Base-by-base conservation (phyloP, 2,329 filamentous ascomycete species). In the Botrytis elliptica region DNA sequence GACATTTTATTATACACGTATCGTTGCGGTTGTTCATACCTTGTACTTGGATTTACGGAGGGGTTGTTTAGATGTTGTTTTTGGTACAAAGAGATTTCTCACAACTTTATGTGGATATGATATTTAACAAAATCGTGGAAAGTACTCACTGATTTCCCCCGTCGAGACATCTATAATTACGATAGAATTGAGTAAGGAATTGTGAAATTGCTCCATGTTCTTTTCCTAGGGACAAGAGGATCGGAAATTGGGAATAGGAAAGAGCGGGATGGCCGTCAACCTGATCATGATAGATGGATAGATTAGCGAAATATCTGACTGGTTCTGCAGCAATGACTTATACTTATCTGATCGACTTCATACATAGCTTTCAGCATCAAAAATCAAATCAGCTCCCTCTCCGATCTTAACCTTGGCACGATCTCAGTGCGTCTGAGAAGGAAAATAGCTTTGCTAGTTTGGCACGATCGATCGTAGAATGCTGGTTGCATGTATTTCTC, bases 141-240 rank as follows among this genome's bases (percentile, higher is more conserved):
- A n/a, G 2, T 12, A 0, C 1, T n/a, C 25, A n/a, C 12, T 16
- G 6, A n/a, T 49, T 49, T 3, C 12, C 10, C 6, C 25, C 25
- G 3, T 16, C 0, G 14, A 55, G 0, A 55, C 25, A 55, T n/a
- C 3, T 7, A 3, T 3, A n/a, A n/a, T 0, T n/a, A 2, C 0
- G 0, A n/a, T n/a, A 55, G 2, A 55, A 16, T 29, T 57, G 52
- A 18, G 3, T 4, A 1, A 29, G n/a, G n/a, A 57, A 0, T 57
- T 18, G 52, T 29, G 14, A 6, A 18, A 33, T 57, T 18, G 1
- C 1, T 29, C 4, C 52, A 29, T 29, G 0, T 57, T 29, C n/a
- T 18, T 18, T 29, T 4, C 0, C 52, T 0, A 18, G 6, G 52
- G 14, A 18, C 0, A 3, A 55, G 14, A 18, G 18, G 0, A 55